Conservation (phyloP, 1,139 yeast genomes). For the Pneumocystis murina region DNA sequence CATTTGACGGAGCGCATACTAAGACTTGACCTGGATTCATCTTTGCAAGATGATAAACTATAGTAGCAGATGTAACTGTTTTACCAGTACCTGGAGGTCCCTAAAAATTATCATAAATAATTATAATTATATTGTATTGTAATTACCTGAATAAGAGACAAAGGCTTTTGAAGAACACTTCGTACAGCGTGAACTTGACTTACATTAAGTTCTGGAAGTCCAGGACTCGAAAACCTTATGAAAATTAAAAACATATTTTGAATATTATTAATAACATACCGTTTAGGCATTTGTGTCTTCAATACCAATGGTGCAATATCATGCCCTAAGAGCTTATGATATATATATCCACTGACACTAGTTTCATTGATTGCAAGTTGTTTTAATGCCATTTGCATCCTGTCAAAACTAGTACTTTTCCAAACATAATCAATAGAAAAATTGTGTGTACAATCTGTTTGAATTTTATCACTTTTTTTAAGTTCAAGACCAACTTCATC, state of each 20-base stretch:
- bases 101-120: not conserved
- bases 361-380: slow-evolving; percentile 56
- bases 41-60: slow-evolving; percentile 58
- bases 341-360: slow-evolving; percentile 62
- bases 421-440: slow-evolving; percentile 82
- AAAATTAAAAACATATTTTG: not conserved
- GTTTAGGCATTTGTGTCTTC: slow-evolving; percentile 42
- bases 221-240: slow-evolving; percentile 43
- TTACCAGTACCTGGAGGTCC: slow-evolving; percentile 99
- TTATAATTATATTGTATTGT: not conserved
- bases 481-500: slow-evolving; percentile 68
- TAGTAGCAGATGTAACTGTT: slow-evolving; percentile 85
- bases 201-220: slow-evolving; percentile 52
- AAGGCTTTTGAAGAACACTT: slow-evolving; percentile 55
- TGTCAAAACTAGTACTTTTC: slow-evolving; percentile 69
- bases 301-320: slow-evolving; percentile 52
- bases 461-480: slow-evolving; percentile 31
- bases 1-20: slow-evolving; percentile 91
- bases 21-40: slow-evolving; percentile 50
- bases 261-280: not conserved
- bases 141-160: slow-evolving; percentile 54
- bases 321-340: slow-evolving; percentile 71
- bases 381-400: slow-evolving; percentile 71
- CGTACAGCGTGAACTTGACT: slow-evolving; percentile 72
- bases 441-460: slow-evolving; percentile 48